These are phyloP conservation scores for Lachnum nothofagi DNA, from an alignment of 2,329 filamentous ascomycete genomes.

Conservation along the genomic window DNA sequence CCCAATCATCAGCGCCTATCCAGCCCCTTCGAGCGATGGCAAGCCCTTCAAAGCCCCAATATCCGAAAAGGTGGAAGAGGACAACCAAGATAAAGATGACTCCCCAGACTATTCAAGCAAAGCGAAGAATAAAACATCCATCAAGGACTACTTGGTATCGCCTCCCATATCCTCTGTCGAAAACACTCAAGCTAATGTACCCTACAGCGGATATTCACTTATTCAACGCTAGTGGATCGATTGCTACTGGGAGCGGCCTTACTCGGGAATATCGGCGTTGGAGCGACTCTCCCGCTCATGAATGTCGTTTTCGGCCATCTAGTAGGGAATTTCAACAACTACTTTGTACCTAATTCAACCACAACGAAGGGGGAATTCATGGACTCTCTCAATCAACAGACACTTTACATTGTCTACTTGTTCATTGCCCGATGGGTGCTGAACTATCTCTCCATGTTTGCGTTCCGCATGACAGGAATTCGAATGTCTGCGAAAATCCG, in stretches of 20 bases:
- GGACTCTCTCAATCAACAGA: constrained; percentile 39
- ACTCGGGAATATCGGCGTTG: constrained; percentile 24
- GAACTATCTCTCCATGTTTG: constrained; percentile 58
- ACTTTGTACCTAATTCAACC: constrained; percentile 35
- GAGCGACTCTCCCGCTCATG: constrained; percentile 51
- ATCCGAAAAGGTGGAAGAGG: not conserved
- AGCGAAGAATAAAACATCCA: constrained; percentile 21
- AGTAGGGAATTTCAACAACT: constrained; percentile 44
- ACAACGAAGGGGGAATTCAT: constrained; percentile 38
- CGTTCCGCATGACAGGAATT: constrained; percentile 57
- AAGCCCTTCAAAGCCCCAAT: not conserved
- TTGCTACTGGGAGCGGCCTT: constrained; percentile 20
- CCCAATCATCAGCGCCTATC: not conserved
- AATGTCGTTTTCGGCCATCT: constrained; percentile 49
- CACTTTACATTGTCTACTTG: constrained; percentile 64
- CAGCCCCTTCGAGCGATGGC: not conserved
- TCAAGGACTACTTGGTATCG: constrained; percentile 24
- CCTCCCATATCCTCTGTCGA: not conserved
- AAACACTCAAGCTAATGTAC: not conserved
- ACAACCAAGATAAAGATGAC: constrained; percentile 2
- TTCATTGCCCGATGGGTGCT: constrained; percentile 63
- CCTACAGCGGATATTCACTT: constrained; percentile 27
- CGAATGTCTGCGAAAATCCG: constrained; percentile 57
- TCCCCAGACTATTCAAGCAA: constrained; percentile 26
- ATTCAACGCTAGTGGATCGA: constrained; percentile 23